Base-by-base conservation (phyloP, 2,329 filamentous ascomycete species). In the Colletotrichum sp. region DNA sequence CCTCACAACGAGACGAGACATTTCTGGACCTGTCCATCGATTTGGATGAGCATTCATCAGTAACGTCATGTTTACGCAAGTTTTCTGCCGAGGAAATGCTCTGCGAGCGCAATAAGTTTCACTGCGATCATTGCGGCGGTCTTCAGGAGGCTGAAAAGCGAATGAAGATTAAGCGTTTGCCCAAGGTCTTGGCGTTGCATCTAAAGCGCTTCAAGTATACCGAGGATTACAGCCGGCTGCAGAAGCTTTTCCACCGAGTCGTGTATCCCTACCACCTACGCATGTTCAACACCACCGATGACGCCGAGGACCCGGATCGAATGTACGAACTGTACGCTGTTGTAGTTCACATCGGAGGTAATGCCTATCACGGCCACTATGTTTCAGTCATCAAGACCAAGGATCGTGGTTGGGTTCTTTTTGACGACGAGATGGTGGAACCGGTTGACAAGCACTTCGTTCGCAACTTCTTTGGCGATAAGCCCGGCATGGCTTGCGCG, bases 11-110 rank as follows among this genome's bases (percentile, higher is more conserved):
- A 82, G 96, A 99, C 83, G 97, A 99, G 86, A 95, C 96, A 0
- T 99, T 99, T 82, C 88, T 99, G 66, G 97, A 99, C 84, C 88
- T 99, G 24, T 99, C 97, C 0, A 98, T 99, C 71, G 97, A 99
- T 84, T 88, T 99, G 15, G 96, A 98, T 79, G 94, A 98, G 81
- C 96, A 99, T 83, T 96, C 96, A 1, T 99, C 97, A 0, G 97
- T 99, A 5, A 99, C 97, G 4, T 96, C 97, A 30, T 99, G 97
- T 83, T 86, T 99, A 78, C 92, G 95, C 75, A 98, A 98, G 81
- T 99, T 99, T 81, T 99, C 97, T 0, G 96, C 97, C 62, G 97
- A 99, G 81, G 97, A 99, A 85, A 98, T 99, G 95, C 90, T 99
- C 74, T 99, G 97, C 82, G 97, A 99, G 86, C 92, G 96, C 76